These are phyloP conservation scores for Phoenix dactylifera DNA, from an alignment of 176 grass and related monocot species.

Conservation along the genomic window DNA sequence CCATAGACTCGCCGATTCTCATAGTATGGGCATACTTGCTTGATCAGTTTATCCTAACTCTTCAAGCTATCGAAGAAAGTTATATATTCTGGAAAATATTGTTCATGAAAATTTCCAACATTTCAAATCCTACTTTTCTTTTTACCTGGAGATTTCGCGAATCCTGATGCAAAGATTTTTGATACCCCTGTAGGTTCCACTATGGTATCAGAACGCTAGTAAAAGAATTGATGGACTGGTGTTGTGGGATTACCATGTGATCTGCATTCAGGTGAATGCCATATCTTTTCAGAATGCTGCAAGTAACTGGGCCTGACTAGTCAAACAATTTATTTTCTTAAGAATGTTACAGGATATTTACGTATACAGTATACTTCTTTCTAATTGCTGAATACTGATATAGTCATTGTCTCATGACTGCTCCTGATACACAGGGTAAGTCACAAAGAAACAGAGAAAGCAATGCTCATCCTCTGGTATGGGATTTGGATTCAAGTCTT, in stretches of 20 bases:
- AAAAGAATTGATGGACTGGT: slow-evolving; percentile 45
- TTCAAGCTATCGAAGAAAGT: no score
- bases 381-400: background rate
- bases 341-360: no score
- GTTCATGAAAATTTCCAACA: no score
- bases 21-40: no score
- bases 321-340: no score
- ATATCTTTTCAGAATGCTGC: background rate
- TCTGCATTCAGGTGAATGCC: slow-evolving; percentile 67
- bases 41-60: no score
- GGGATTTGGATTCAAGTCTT: slow-evolving; percentile 95
- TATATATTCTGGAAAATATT: no score
- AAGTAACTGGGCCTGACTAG: no score
- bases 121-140: background rate
- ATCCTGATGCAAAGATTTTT: slow-evolving; percentile 1
- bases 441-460: slow-evolving; percentile 41
- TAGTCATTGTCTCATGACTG: slow-evolving; percentile 12
- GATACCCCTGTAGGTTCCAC: slow-evolving; percentile 44
- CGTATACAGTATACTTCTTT: no score
- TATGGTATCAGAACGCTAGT: slow-evolving; percentile 91
- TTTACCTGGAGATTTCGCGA: background rate
- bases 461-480: slow-evolving; percentile 41
- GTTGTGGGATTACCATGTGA: slow-evolving; percentile 93
- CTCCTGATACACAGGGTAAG: slow-evolving; percentile 12
- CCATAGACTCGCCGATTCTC: no score